Evolutionary conservation across 352 stramenopile genomes (phyloP).

Genomic region (Phytophthora citrophthora): DNA sequence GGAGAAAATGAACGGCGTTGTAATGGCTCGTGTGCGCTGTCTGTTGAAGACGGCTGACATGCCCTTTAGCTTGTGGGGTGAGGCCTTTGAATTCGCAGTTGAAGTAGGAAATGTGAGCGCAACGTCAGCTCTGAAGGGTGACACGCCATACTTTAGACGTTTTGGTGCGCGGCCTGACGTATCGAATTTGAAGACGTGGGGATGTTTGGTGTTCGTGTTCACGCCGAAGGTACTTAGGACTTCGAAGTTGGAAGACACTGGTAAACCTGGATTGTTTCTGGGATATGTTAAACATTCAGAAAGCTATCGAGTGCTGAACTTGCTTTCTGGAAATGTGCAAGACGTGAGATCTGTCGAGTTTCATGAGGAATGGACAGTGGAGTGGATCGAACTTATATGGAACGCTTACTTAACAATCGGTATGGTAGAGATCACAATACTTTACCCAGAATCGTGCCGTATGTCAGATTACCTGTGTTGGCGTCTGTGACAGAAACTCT

Average conservation of each 20-base stretch:
- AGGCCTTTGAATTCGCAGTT: constrained; percentile 7
- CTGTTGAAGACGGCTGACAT: constrained; percentile 3
- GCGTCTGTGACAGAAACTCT: no score
- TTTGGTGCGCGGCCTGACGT: background rate
- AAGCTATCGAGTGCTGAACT: background rate
- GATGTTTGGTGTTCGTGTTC: background rate
- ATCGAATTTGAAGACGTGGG: background rate
- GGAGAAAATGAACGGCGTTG: constrained; percentile 11
- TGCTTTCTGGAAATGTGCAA: background rate
- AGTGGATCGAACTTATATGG: background rate
- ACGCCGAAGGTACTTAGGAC: background rate
- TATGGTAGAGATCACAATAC: background rate
- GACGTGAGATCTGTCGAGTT: background rate
- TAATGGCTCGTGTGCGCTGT: constrained; percentile 4
- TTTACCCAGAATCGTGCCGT: background rate
- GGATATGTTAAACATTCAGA: background rate
- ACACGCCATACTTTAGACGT: background rate
- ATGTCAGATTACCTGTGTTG: background rate
- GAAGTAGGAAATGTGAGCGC: background rate
- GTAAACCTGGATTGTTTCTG: background rate
- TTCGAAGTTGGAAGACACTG: background rate
- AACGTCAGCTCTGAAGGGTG: background rate
- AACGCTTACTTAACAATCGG: background rate
- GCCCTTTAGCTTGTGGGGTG: background rate
- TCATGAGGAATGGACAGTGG: background rate